Evolutionary conservation across 352 stramenopile species (phyloP).

Genomic region (Globisporangium rhizosaccharum): DNA sequence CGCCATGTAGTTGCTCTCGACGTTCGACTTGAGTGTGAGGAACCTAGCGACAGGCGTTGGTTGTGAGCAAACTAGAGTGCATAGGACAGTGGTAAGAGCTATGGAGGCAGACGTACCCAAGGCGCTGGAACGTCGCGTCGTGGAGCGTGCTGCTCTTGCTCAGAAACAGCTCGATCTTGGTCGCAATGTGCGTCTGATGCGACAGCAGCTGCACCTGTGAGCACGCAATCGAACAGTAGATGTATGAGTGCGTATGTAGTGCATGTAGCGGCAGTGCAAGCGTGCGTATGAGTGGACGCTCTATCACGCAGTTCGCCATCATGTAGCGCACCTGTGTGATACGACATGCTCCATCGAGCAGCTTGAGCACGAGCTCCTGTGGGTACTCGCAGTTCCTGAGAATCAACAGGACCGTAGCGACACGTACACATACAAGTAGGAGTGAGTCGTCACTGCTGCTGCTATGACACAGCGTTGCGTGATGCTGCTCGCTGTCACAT

Average conservation of each 20-base stretch:
- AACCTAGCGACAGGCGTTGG: constrained; percentile 20
- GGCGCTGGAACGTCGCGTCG: constrained; percentile 56
- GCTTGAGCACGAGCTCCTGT: constrained; percentile 88
- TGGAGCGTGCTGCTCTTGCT: constrained; percentile 37
- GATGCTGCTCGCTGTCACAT: background rate
- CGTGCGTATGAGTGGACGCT: too few relatives aligned
- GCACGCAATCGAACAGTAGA: background rate
- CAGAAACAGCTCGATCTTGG: constrained; percentile 91
- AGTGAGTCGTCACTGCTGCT: too few relatives aligned
- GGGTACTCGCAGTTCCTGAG: constrained; percentile 89
- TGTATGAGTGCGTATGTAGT: background rate
- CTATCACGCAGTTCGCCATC: too few relatives aligned
- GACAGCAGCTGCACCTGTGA: constrained; percentile 81
- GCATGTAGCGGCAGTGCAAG: background rate
- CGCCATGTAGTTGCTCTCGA: constrained; percentile 79
- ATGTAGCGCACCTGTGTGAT: constrained; percentile 47
- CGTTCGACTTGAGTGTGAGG: constrained; percentile 78
- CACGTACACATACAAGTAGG: background rate
- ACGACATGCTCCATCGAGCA: constrained; percentile 60
- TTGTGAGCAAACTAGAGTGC: background rate
- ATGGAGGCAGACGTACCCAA: constrained; percentile 42
- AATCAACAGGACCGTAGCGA: too few relatives aligned
- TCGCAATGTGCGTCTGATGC: constrained; percentile 90
- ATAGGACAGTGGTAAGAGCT: background rate
- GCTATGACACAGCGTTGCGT: too few relatives aligned